Evolutionary conservation across 345 rosid species (phyloP), one percentile per base, ranked within the genome.

Genomic region (Hypericum perforatum): DNA sequence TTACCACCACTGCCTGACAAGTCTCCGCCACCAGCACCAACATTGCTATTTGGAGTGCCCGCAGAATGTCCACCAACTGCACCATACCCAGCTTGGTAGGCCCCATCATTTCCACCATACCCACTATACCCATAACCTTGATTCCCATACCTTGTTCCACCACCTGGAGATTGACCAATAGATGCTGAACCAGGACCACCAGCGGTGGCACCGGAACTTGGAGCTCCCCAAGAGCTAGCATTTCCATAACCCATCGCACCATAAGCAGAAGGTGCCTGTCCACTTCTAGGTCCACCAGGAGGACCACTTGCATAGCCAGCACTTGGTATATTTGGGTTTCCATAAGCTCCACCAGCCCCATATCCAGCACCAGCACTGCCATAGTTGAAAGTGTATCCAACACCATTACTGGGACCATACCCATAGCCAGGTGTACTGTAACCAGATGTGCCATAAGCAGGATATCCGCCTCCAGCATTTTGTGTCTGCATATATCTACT

Each of bases 71-170:
- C 85, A 43, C 88, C 97, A 36, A 74, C 80, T 49, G 86, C 78
- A 42, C 94, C 87, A 71, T 85, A 85, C 12, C 77, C 85, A 63
- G 76, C 64, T 16, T 77, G 77, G 72, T 84, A 86, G 39, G 85
- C 77, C 5, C 84, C 89, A 63, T 91, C 98, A 72, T 64, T 80
- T 64, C 70, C 90, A 37, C 81, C 75, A 61, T 82, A 86, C 45
- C 78, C 75, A 75, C 85, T 75, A 61, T 85, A 92, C 0, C 96
- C 97, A 67, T 88, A 85, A 57, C 90, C 83, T 76, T 81, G 96
- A 70, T 59, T 75, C 9, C 95, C 89, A 57, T 84, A 91, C 0
- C 87, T 92, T 45, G 83, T 58, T 22, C 85, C 77, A 32, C 78
- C 95, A 58, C 83, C 72, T 41, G 86, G 95, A 61, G 94, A 80